Evolutionary conservation across 2,329 filamentous ascomycete species (phyloP), one percentile per base, ranked within the genome.

Genomic region (Aspergillus oerlinghausenensis): DNA sequence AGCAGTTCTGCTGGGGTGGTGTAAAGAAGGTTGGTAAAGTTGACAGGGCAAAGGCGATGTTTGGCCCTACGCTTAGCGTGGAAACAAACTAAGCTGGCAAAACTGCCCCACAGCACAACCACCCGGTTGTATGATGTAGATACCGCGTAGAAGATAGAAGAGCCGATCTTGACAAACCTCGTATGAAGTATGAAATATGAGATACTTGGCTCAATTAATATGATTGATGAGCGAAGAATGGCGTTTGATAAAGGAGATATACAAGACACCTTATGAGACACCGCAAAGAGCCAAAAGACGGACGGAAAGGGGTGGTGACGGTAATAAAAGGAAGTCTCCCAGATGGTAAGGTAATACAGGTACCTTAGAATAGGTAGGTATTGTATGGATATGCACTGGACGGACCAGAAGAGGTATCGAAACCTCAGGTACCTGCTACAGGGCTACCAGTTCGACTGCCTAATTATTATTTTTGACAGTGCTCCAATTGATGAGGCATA

Each of bases 51-150:
- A 56, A 70, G 70, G 66, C 60, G 67, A 72, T 75, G 71, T 75
- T 74, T 75, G 73, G 72, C 70, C 70, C 70, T 73, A 70, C 57
- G 66, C 63, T 67, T 75, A 74, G 73, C 73, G 73, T 68, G 70
- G 67, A 72, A 72, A 69, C 66, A 62, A 64, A 57, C 58, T 58
- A 63, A 57, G 63, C 65, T 63, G 67, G 67, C 65, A 66, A 64
- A 62, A 66, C 63, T 65, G 70, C 71, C 72, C 73, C 73, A 74
- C 72, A 65, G 67, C 65, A 67, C 59, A 64, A 66, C 8, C 10
- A 45, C 50, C 59, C 54, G 54, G 52, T 58, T 49, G 60, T 54
- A 55, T 64, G 42, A 45, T 45, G n/a, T 23, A 4, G 28, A 29
- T 11, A 45, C 43, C 70, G 69, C 69, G 69, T 67, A 62, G 23